phyloP scores from a whole-genome alignment of 192 early-diverging fungal genomes.

The Rhizophagus prolifer region DNA sequence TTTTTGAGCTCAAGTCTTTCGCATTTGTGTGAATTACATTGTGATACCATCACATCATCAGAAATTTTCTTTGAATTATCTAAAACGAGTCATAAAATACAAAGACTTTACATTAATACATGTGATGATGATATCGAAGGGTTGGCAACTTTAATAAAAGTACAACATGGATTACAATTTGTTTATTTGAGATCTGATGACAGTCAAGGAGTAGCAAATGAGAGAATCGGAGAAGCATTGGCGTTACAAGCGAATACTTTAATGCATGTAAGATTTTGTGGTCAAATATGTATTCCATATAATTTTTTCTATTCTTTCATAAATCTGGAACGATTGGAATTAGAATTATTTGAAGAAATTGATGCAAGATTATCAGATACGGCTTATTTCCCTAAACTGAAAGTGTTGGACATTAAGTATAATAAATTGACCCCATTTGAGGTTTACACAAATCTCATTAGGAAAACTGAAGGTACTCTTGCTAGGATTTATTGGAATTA shows the following conservation, averaged over 20 bases:
- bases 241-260: neutral
- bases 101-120: neutral
- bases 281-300: neutral
- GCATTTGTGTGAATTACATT: too few species aligned
- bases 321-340: neutral
- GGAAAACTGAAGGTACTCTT: neutral
- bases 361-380: neutral
- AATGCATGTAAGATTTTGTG: neutral
- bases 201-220: neutral
- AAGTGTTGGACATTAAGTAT: neutral
- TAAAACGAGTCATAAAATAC: too few species aligned
- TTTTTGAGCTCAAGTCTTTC: too few species aligned
- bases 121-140: neutral
- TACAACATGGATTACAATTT: neutral
- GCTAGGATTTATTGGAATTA: neutral
- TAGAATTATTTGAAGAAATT: neutral
- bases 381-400: neutral
- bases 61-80: too few species aligned
- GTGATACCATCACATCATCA: too few species aligned
- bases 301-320: neutral
- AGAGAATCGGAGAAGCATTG: neutral
- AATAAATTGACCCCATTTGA: neutral
- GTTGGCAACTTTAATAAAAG: neutral
- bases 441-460: constrained; percentile 1
- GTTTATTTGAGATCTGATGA: constrained; percentile 2